Base-by-base conservation (phyloP, 2,329 filamentous ascomycete genomes). In the Westerdykella ornata region DNA sequence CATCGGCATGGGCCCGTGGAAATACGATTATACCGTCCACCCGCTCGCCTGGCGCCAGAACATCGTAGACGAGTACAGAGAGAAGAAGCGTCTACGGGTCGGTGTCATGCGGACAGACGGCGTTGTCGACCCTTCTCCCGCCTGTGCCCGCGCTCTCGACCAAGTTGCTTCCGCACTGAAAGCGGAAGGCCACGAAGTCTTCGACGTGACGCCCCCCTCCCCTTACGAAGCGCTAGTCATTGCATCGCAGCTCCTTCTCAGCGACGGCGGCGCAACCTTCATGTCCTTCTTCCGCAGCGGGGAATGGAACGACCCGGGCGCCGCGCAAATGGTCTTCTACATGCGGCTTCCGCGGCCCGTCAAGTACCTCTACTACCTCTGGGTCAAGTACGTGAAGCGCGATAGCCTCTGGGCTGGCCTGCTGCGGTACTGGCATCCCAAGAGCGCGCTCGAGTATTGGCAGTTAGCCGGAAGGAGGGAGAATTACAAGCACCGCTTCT, bases 361-460 rank as follows among this genome's bases (percentile, higher is more conserved):
- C 52, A 87, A 88, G 62, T 94, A 84, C 63, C 57, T 92, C n/a
- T 87, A 94, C 70, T 92, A 88, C 62, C 77, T 88, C 5, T 96
- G 85, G 76, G 82, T 92, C n/a, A 84, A 83, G 56, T 94, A 95
- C 62, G 71, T 96, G 47, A 78, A 81, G 40, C 70, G 80, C 9
- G 88, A 96, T 61, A 63, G 71, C 1, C 67, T 89, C 37, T 94
- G 88, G 85, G 88, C 88, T 0, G 82, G 80, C 0, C 67, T 96
- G 5, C 69, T 96, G 35, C 74, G 76, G 33, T 73, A 82, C 54
- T 94, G 86, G 78, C 75, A 80, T 39, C 75, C 78, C 40, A 88
- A 89, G 68, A 80, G 75, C 9, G 82, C 84, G 1, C 79, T 76
- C 46, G 82, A 94, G 66, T 83, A 90, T 60, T 96, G 88, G 88